Base-by-base conservation (phyloP, 805 yeast genomes). In the Suhomyces emberorum region DNA sequence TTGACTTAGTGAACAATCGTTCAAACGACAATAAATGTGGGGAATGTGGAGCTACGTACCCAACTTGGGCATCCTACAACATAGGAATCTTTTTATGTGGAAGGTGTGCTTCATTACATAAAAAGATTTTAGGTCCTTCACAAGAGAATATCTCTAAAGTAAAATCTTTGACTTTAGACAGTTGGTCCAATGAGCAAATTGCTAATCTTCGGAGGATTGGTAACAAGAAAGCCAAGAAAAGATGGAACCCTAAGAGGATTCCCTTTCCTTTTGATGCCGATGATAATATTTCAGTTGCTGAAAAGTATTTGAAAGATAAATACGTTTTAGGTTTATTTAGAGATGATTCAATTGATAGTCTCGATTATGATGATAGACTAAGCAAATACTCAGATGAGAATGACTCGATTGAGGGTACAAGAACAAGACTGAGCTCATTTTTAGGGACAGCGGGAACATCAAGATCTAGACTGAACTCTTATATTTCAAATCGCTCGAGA, bases 51-150 rank as follows among this genome's bases (percentile, higher is more conserved):
- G 63, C 77, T 4, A 54, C 74, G 3, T 80, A 73, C 56, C 93
- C 95, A 7, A 85, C 83, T 48, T 68, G 72, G 72, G 72, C 72
- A 3, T 63, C 70, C 25, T 58, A 51, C 38, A 65, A 55, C 42
- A 42, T 85, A 28, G 95, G 95, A 18, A 62, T 85, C 4, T 79
- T 87, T 41, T 64, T 87, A 12, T 87, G 95, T 64, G 93, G 93
- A 11, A 66, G 93, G 46, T 87, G 95, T 70, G 91, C 95, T 7
- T 77, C 86, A 3, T 70, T 80, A 22, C 95, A 87, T 58, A 68
- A 87, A 42, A 74, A 74, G 38, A 65, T 85, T 28, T 52, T 68
- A 15, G 63, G 62, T 0, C 85, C 88, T 0, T 48, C 69, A 2
- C 78, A 77, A 27, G 50, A 48, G 19, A 47, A 46, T 14, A 59